Evolutionary conservation across 139 green algal genomes (phyloP), one percentile per base, ranked within the genome.

Genomic region (Chlorella sp.): DNA sequence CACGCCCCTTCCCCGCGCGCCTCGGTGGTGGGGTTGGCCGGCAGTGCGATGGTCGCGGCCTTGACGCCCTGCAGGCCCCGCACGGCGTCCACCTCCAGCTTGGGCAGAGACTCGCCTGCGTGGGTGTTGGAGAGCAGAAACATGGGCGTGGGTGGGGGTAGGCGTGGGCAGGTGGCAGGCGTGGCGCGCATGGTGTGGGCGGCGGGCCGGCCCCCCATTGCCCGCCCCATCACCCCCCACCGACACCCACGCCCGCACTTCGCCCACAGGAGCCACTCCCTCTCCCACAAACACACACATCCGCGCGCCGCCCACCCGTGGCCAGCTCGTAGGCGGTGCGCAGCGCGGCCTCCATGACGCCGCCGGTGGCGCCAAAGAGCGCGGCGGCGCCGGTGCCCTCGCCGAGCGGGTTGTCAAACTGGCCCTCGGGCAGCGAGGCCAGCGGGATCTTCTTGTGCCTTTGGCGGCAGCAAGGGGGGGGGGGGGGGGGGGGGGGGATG

Each of bases 331-430:
- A 87, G 36, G 87, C 87, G 12, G 89, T 93, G 71, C 89, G 84
- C 69, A 93, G 79, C 25, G 89, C 89, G 2, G 89, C 87, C 85
- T 93, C 89, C 89, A 93, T 93, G 17, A 93, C 89, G 33, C 88
- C 88, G 29, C 88, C 88, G 25, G 89, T 92, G 35, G 83, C 86
- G 53, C 89, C 89, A 75, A 93, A 93, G 36, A 93, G 74, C 31
- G 77, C 42, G 19, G 36, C 89, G 0, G 73, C 86, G 64, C 89
- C 89, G 12, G 74, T 80, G 63, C 72, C 74, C 43, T 71, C 65
- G 9, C 87, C 85, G 11, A 92, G 51, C 0, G 83, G 82, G 63
- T 80, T 68, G 79, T 93, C 89, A 79, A 87, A 91, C 14, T 36
- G 19, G 42, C 77, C 71, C 1, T 74, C 58, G 17, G 56, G 5